Base-by-base conservation (phyloP, 495 filamentous ascomycete genomes). In the Corynascus novoguineensis region DNA sequence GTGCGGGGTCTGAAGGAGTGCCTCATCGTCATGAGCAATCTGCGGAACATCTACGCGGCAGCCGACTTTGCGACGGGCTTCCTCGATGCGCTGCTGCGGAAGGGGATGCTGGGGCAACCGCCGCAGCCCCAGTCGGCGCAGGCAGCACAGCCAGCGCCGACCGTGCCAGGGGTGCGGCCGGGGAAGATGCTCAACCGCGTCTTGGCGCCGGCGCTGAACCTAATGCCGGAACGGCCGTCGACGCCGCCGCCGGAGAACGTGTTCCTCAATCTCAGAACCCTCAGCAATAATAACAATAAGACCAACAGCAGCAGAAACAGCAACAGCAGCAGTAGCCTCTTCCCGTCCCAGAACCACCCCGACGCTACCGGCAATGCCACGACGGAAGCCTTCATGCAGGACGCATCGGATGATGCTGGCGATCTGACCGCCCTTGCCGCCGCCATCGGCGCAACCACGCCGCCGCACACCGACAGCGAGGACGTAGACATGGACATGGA, bases 61-160 rank as follows among this genome's bases (percentile, higher is more conserved):
- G 90, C 90, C 28, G 89, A 93, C 68, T 95, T 89, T 63, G 87
- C 87, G 19, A 88, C 84, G 3, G 85, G 86, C 14, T 95, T 96
- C 75, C 75, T 96, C 21, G 86, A 93, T 63, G 88, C 88, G 5
- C 89, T 89, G 0, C 86, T 91, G 49, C 82, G 86, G 27, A 60
- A 57, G 92, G 91, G 70, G 45, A 50, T 57, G 44, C 46, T 57
- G 25, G 54, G 89, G 0, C 83, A 85, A 54, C 89, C 90, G 34
- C 74, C 19, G 17, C 38, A 5, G 17, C 19, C 19, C 19, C 19
- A 22, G 24, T 21, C 19, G 17, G 2, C 38, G 5, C n/a, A n/a
- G n/a, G 2, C 37, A 9, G 74, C 50, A 29, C 51, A 35, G 25
- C 40, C 32, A 15, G 9, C 41, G 17, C 41, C 25, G 17, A 21